phyloP scores from a whole-genome alignment of 345 rosid genomes.

The Geranium brycei region DNA sequence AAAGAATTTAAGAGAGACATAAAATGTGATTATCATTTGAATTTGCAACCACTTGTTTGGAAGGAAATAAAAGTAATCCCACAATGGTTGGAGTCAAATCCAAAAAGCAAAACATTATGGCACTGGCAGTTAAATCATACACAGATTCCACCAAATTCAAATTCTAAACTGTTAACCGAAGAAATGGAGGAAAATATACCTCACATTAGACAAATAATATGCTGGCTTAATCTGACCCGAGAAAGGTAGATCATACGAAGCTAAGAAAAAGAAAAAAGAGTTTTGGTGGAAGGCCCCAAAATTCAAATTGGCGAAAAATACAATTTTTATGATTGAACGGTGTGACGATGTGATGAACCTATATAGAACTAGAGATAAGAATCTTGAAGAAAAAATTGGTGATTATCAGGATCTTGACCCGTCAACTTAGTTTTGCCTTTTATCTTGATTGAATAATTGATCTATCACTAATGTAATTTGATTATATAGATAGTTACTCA shows the following conservation, averaged over 20 bases:
- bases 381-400: too few relatives aligned
- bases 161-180: background rate
- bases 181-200: background rate
- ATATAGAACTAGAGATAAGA: too few relatives aligned
- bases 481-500: background rate
- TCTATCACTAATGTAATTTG: background rate
- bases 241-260: background rate
- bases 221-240: background rate
- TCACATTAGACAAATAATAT: background rate
- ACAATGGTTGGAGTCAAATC: background rate
- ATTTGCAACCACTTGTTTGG: too few relatives aligned
- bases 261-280: background rate
- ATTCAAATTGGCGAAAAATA: background rate
- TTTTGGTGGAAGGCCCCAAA: slow-evolving; percentile 1
- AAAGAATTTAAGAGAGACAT: background rate
- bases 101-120: background rate
- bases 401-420: too few relatives aligned
- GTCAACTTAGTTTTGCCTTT: too few relatives aligned
- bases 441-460: too few relatives aligned
- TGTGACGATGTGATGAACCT: too few relatives aligned
- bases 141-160: background rate
- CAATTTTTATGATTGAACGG: too few relatives aligned
- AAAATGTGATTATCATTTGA: too few relatives aligned
- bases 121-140: too few relatives aligned
- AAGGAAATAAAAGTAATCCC: background rate